phyloP scores from a whole-genome alignment of 1,139 yeast species.

The Pneumocystis canis region DNA sequence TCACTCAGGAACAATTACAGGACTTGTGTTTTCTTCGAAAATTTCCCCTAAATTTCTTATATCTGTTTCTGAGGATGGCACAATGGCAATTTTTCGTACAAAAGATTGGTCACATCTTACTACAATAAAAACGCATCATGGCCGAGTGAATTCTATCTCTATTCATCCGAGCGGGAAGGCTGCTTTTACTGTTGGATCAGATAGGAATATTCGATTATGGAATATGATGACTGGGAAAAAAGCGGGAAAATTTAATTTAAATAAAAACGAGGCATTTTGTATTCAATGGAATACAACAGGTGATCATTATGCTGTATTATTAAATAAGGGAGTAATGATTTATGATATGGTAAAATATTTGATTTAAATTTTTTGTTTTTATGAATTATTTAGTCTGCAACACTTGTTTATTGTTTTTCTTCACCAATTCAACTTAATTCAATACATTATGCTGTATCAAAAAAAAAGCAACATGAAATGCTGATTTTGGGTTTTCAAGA shows the following conservation, averaged over 20 bases:
- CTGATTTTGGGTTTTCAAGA: slow-evolving; percentile 54
- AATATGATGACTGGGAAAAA: slow-evolving; percentile 94
- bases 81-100: slow-evolving; percentile 81
- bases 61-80: slow-evolving; percentile 85
- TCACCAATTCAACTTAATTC: slow-evolving; percentile 11
- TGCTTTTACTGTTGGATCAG: slow-evolving; percentile 79
- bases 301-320: slow-evolving; percentile 58
- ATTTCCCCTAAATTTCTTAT: slow-evolving; percentile 29
- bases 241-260: slow-evolving; percentile 40
- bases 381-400: slow-evolving; percentile 33
- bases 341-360: slow-evolving; percentile 46
- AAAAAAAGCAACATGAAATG: slow-evolving; percentile 25
- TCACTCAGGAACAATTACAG: slow-evolving; percentile 80
- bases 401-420: slow-evolving; percentile 39
- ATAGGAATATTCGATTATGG: slow-evolving; percentile 77
- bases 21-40: slow-evolving; percentile 51
- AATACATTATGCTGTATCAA: not conserved
- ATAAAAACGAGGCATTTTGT: slow-evolving; percentile 19
- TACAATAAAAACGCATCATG: slow-evolving; percentile 45
- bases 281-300: slow-evolving; percentile 37
- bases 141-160: slow-evolving; percentile 62
- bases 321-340: slow-evolving; percentile 46
- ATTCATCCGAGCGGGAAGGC: slow-evolving; percentile 89
- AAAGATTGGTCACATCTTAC: slow-evolving; percentile 95
- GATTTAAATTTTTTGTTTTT: slow-evolving; percentile 34